Evolutionary conservation across 306 rosid species (phyloP).

Genomic region (Carpinus viminea): DNA sequence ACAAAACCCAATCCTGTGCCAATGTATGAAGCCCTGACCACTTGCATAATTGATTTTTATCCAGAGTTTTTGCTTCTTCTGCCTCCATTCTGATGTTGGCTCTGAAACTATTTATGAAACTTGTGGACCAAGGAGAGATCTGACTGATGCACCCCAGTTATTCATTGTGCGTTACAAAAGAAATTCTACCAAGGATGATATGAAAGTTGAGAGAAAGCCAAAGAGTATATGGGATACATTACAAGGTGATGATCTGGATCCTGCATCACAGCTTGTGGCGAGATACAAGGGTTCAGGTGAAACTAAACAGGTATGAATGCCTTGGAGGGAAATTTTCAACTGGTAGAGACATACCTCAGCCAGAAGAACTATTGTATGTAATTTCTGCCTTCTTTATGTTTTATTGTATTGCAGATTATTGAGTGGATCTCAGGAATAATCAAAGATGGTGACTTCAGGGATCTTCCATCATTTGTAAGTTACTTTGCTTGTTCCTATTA

Average conservation of each 20-base stretch:
- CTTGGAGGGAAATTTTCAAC: background rate
- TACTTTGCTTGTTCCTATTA: conserved; percentile 5
- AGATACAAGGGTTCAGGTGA: conserved; percentile 76
- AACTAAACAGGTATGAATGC: conserved; percentile 55
- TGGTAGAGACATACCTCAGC: background rate
- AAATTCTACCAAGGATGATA: conserved; percentile 50
- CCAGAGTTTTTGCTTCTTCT: conserved; percentile 79
- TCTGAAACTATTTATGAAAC: conserved; percentile 63
- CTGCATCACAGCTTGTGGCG: conserved; percentile 86
- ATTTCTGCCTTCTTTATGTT: conserved; percentile 13
- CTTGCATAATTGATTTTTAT: conserved; percentile 25
- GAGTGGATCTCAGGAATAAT: conserved; percentile 76
- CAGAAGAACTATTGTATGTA: conserved; percentile 8
- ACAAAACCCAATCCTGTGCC: background rate
- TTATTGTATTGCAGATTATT: conserved; percentile 49
- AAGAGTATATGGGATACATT: conserved; percentile 42
- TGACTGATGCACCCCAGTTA: conserved; percentile 62
- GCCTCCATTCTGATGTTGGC: conserved; percentile 46
- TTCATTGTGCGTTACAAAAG: conserved; percentile 76
- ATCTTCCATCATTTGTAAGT: conserved; percentile 84
- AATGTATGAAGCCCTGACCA: conserved; percentile 18
- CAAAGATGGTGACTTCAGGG: conserved; percentile 82
- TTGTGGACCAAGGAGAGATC: conserved; percentile 74
- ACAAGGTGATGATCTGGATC: conserved; percentile 59
- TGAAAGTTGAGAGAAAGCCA: conserved; percentile 41